Evolutionary conservation across 2,329 filamentous ascomycete genomes (phyloP), one percentile per base, ranked within the genome.

Genomic region (Aureobasidium melanogenum): DNA sequence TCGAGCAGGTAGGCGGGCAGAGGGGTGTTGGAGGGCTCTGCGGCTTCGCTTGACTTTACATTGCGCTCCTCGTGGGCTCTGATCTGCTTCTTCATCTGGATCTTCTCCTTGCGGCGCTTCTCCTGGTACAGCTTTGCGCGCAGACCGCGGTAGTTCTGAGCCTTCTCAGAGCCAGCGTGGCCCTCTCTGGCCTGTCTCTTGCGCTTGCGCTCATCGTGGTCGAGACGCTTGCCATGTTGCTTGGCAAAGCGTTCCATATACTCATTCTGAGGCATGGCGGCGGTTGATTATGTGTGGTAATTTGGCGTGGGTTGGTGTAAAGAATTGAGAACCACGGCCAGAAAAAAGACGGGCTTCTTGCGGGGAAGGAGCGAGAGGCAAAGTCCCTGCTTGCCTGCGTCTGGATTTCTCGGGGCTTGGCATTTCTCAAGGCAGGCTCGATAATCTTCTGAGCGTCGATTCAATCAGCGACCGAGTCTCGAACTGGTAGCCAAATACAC

Each of bases 21-120:
- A 62, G 94, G 90, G 54, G 89, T 90, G 67, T 82, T 85, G 28
- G 86, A 86, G 64, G 92, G 89, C 75, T 94, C 88, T 69, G 88
- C 84, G 67, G 88, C 86, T 60, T 87, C 86, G 34, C 84, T 80
- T 9, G 88, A 89, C 79, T 97, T 96, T 80, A 97, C 86, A 72
- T 97, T 95, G 77, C 91, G 87, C 81, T 97, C 90, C 78, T 99
- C 94, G 80, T 96, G 90, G 47, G 90, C 88, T 78, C 89, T 90
- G 83, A 99, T 95, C 71, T 86, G 81, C 83, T 96, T 96, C 77
- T 88, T 88, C 88, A 96, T 92, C 83, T 96, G 91, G 73, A 96
- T 96, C 87, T 99, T 99, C 82, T 99, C 92, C 75, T 92, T 88
- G 79, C 91, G 89, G 28, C 94, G 85, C 81, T 92, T 91, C 84